Conservation (phyloP, 257 asterid species). For the Cordia subcordata region DNA sequence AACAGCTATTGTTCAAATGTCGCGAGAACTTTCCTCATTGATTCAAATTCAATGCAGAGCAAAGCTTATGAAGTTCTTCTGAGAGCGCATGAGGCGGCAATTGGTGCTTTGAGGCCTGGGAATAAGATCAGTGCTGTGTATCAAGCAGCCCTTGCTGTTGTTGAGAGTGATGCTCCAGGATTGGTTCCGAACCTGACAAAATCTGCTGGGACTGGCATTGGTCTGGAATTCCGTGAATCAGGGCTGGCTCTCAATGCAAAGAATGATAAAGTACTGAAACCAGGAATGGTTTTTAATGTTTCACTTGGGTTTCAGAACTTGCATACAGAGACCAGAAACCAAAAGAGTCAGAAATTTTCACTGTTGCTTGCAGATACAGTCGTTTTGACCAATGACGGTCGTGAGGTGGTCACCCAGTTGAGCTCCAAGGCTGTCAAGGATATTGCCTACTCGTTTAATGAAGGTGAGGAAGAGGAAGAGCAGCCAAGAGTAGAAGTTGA, state of each 20-base stretch:
- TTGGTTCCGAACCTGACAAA: conserved; percentile 50
- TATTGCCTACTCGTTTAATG: conserved; percentile 50
- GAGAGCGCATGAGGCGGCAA: conserved; percentile 72
- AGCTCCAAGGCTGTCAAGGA: conserved; percentile 49
- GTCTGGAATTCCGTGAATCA: conserved; percentile 78
- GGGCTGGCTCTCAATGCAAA: conserved; percentile 52
- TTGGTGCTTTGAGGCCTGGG: conserved; percentile 60
- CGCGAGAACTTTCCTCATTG: conserved; percentile 65
- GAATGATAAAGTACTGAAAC: conserved; percentile 50
- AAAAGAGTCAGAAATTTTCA: conserved; percentile 50
- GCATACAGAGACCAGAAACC: conserved; percentile 38
- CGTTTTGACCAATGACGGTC: conserved; percentile 32
- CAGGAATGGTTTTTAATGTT: conserved; percentile 74
- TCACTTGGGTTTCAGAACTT: conserved; percentile 69
- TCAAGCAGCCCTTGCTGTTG: conserved; percentile 53
- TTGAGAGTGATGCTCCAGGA: conserved; percentile 60
- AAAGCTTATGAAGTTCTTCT: conserved; percentile 69
- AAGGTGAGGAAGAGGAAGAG: conserved; percentile 53
- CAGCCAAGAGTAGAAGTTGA: conserved; percentile 23
- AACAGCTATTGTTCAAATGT: conserved; percentile 76
- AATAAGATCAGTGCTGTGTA: conserved; percentile 45
- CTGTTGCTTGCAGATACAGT: conserved; percentile 76
- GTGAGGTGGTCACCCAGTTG: conserved; percentile 40
- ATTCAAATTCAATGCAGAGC: conserved; percentile 44
- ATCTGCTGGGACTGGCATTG: conserved; percentile 82